A percentile compares a stretch with the other conserved stretches of the same genome.
Evolutionary conservation across 2,329 filamentous ascomycete genomes (phyloP).

Genomic region (Hypoxylon sp.): DNA sequence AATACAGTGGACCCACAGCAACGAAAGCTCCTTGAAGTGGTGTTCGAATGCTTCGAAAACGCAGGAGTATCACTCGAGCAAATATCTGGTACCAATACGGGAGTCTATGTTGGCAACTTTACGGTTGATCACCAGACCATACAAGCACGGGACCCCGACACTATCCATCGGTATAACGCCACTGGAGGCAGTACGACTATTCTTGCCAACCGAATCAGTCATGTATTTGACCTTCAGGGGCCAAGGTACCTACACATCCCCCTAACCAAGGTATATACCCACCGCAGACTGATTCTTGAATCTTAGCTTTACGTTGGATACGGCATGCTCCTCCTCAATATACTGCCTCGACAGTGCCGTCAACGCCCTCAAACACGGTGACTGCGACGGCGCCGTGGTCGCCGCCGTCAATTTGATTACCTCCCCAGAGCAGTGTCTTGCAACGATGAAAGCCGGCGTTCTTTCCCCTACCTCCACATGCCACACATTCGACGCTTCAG

Average conservation of each 20-base stretch:
- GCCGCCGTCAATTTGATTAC: conserved; percentile 55
- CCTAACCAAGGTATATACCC: too few species aligned
- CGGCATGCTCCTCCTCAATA: conserved; percentile 56
- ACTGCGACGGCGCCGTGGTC: conserved; percentile 54
- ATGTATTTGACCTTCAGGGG: conserved; percentile 57
- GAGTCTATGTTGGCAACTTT: conserved; percentile 46
- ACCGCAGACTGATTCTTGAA: too few species aligned
- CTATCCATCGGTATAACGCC: conserved; percentile 45
- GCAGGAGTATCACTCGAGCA: conserved; percentile 41
- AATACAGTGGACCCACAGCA: conserved; percentile 12
- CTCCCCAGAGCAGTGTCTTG: conserved; percentile 48
- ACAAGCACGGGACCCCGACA: conserved; percentile 46
- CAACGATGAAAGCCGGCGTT: conserved; percentile 50
- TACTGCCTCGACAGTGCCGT: conserved; percentile 52
- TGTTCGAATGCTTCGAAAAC: conserved; percentile 51
- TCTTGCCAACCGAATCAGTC: conserved; percentile 55
- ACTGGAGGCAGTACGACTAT: conserved; percentile 55
- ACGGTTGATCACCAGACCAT: conserved; percentile 49
- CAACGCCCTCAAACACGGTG: conserved; percentile 45
- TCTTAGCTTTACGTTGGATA: conserved; percentile 48
- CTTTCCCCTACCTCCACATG: conserved; percentile 52
- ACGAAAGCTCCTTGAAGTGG: conserved; percentile 50
- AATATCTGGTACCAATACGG: conserved; percentile 49
- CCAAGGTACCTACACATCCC: conserved; percentile 24
- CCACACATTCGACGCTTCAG: conserved; percentile 50